phyloP scores from a whole-genome alignment of 495 filamentous ascomycete genomes.

The Neurospora sp. region DNA sequence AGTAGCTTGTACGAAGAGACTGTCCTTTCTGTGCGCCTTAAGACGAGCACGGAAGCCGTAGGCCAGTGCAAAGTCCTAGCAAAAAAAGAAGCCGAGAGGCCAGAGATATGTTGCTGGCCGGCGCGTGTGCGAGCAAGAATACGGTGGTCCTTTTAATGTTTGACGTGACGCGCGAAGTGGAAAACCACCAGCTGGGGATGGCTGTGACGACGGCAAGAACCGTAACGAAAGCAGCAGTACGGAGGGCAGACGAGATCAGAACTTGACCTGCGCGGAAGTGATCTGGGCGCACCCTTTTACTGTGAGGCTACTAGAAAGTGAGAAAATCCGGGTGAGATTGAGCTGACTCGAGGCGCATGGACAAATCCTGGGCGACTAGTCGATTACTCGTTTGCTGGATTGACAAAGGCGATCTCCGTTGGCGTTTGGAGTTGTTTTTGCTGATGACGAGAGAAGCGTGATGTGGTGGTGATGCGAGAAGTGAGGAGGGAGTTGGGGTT shows the following conservation, averaged over 20 bases:
- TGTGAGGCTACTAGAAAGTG: background rate
- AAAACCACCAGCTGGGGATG: background rate
- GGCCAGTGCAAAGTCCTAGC: background rate
- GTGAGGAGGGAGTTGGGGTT: background rate
- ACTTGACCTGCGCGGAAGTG: background rate
- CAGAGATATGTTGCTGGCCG: background rate
- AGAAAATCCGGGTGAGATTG: background rate
- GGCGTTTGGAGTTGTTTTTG: background rate
- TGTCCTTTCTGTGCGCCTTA: background rate
- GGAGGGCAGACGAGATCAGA: background rate
- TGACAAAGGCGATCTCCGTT: background rate
- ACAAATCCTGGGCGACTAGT: background rate
- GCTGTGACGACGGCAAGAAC: background rate
- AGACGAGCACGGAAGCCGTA: background rate
- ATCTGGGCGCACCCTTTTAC: background rate
- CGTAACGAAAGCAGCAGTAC: background rate
- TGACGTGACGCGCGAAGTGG: background rate
- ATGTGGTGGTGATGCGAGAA: background rate
- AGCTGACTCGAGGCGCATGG: background rate
- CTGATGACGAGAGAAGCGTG: background rate
- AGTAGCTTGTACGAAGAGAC: conserved; percentile 6
- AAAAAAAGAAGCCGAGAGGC: background rate
- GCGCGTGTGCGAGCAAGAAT: background rate
- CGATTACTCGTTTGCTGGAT: background rate
- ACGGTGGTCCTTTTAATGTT: background rate